Evolutionary conservation across 257 asterid genomes (phyloP).

Genomic region (Nyctanthes arbortristis): DNA sequence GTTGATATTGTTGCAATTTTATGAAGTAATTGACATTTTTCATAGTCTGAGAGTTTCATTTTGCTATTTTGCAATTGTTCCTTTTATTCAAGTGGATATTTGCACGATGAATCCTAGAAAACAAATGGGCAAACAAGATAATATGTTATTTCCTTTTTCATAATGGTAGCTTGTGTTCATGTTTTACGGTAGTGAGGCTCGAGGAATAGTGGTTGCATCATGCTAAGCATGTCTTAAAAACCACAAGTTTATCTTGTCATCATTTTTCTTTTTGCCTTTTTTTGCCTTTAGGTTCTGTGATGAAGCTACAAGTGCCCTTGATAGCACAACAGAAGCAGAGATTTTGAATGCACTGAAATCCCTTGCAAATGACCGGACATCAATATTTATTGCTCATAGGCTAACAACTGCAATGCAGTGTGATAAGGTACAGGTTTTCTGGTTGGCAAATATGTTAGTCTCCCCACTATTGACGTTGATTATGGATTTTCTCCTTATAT

Average conservation of each 20-base stretch:
- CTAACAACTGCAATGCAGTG: slow-evolving; percentile 99
- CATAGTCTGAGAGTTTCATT: too few species aligned
- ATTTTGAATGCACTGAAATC: slow-evolving; percentile 80
- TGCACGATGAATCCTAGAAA: too few species aligned
- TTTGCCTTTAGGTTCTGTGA: slow-evolving; percentile 77
- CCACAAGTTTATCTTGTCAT: not conserved
- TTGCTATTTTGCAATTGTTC: too few species aligned
- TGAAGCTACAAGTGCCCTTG: slow-evolving; percentile 99
- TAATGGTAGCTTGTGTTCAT: too few species aligned
- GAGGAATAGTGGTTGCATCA: not conserved
- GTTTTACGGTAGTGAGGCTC: too few species aligned
- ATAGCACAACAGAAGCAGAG: slow-evolving; percentile 97
- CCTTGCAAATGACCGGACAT: slow-evolving; percentile 74
- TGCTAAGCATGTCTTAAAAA: not conserved
- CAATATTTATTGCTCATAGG: slow-evolving; percentile 91
- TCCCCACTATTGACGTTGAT: not conserved
- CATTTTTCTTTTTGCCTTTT: slow-evolving; percentile 8
- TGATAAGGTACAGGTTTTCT: slow-evolving; percentile 69
- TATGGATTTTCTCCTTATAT: not conserved
- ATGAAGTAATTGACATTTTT: too few species aligned
- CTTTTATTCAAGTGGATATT: too few species aligned
- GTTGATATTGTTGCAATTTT: too few species aligned
- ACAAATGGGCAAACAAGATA: too few species aligned
- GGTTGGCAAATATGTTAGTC: not conserved
- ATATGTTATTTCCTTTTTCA: too few species aligned